Conservation (phyloP, 441 rosid species). For the California macrophylla region DNA sequence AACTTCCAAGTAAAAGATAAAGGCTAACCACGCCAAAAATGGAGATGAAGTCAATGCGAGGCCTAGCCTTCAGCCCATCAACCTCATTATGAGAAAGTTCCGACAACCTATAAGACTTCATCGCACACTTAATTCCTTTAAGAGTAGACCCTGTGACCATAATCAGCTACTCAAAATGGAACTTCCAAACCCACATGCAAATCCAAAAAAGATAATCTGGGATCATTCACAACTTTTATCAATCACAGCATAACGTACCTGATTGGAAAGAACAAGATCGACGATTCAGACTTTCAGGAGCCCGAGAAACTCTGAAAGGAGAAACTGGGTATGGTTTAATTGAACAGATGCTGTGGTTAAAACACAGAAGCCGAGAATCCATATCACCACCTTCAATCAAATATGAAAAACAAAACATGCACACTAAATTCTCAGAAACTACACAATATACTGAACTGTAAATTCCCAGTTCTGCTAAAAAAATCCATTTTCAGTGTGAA, state of each 20-base stretch:
- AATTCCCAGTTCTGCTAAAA: not conserved
- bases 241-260: constrained; percentile 19
- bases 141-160: constrained; percentile 20
- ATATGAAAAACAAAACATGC: not conserved
- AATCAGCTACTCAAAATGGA: not conserved
- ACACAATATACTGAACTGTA: not conserved
- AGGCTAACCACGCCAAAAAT: constrained; percentile 48
- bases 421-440: not conserved
- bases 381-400: constrained; percentile 36
- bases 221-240: not conserved
- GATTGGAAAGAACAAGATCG: constrained; percentile 14
- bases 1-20: not conserved
- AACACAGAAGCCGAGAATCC: constrained; percentile 36
- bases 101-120: constrained; percentile 70
- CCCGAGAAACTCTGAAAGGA: constrained; percentile 11
- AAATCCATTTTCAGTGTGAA: not conserved
- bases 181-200: not conserved
- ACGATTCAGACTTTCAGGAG: not conserved
- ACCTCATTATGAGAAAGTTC: constrained; percentile 52
- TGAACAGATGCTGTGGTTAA: constrained; percentile 20
- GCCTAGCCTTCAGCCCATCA: constrained; percentile 63
- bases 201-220: not conserved
- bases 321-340: constrained; percentile 17
- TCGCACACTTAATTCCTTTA: constrained; percentile 36
- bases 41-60: constrained; percentile 76